Evolutionary conservation across 108 stramenopile genomes (phyloP), one percentile per base, ranked within the genome.

Genomic region (Schizochytrium sp.): DNA sequence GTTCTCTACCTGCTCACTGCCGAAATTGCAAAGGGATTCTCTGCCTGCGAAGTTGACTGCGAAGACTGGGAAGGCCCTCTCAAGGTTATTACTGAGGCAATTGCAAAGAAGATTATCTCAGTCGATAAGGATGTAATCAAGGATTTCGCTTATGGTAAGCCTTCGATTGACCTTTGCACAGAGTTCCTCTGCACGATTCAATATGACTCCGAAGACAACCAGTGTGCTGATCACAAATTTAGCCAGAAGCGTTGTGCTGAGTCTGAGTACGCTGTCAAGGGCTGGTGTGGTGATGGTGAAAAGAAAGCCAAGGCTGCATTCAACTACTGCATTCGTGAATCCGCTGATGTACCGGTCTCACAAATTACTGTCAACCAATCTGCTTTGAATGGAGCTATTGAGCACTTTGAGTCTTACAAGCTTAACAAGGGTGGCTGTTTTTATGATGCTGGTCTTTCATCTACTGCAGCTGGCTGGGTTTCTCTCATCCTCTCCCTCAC

Each of bases 71-170:
- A 88, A 40, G 95, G 96, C 61, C 96, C 96, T 50, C 91, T 97
- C 91, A 95, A 95, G 93, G 93, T 93, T 61, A 91, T 95, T 87
- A 94, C 96, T 56, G 72, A 90, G 41, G 95, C 95, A 57, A 90
- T 97, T 58, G 90, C 90, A 46, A 91, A 93, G 38, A 89, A 89
- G 64, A 72, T 97, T 17, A 92, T 97, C 91, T 95, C 93, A 56
- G 92, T 95, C 61, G 96, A 96, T 95, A 96, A 94, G 92, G 91
- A 93, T 46, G 90, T 97, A 58, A 94, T 95, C 88, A 95, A 92
- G 87, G 94, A 91, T 10, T 90, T 96, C 61, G 95, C 96, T 8
- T 88, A 94, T 3, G 94, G 94, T 40, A 83, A 88, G 59, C 89
- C 64, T 13, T 56, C 89, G 13, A 94, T 93, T 61, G 93, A 92